Conservation (phyloP, 2,329 filamentous ascomycete species). For the Triangularia verruculosa region DNA sequence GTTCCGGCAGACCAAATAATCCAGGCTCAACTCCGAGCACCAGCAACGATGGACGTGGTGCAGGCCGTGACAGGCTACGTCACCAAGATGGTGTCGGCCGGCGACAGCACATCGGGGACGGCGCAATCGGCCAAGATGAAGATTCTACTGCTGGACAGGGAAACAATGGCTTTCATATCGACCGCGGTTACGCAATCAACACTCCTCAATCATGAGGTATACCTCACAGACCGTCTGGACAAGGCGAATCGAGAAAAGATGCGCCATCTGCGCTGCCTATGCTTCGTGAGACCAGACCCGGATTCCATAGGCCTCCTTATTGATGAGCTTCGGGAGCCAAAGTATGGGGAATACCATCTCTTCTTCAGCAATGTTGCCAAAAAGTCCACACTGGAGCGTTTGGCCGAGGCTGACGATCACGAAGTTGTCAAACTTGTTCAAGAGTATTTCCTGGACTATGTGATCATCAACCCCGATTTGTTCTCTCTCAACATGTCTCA, state of each 20-base stretch:
- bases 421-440: constrained; percentile 93
- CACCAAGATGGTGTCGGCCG: constrained; percentile 87
- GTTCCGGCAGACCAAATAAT: not conserved
- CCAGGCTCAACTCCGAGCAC: not conserved
- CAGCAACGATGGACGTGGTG: constrained; percentile 76
- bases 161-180: constrained; percentile 91
- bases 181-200: constrained; percentile 94
- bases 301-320: constrained; percentile 92
- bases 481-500: constrained; percentile 75
- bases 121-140: constrained; percentile 91
- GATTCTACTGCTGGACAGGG: constrained; percentile 87
- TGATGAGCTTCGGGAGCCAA: constrained; percentile 92
- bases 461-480: constrained; percentile 91
- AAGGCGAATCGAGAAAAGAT: constrained; percentile 92
- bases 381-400: constrained; percentile 88
- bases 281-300: constrained; percentile 86
- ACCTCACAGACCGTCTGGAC: constrained; percentile 93
- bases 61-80: constrained; percentile 93
- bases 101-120: constrained; percentile 62
- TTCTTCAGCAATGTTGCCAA: constrained; percentile 98
- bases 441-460: constrained; percentile 94
- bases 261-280: constrained; percentile 91
- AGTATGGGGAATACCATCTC: constrained; percentile 95
- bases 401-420: constrained; percentile 95
- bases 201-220: constrained; percentile 93